These are phyloP conservation scores for Fusarium sublunatum DNA, from an alignment of 2,329 filamentous ascomycete genomes.

Conservation along the genomic window DNA sequence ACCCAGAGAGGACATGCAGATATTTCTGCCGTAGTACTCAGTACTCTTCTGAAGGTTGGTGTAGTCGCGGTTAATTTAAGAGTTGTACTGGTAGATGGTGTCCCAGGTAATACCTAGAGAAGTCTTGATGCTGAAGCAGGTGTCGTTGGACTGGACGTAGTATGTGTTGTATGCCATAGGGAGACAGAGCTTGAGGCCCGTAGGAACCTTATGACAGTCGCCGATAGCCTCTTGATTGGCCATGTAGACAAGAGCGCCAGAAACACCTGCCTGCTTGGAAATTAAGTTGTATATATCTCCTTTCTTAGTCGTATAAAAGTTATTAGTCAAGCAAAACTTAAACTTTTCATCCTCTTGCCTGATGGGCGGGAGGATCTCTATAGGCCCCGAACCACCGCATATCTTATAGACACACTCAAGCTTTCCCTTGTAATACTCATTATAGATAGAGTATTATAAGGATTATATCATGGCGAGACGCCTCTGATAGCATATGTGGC, in stretches of 20 bases:
- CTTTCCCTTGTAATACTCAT: conserved; percentile 18
- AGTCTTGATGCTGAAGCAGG: conserved; percentile 3
- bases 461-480: conserved; percentile 43
- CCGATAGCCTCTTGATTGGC: conserved; percentile 23
- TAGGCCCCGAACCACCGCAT: conserved; percentile 10
- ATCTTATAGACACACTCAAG: conserved; percentile 24
- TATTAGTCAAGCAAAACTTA: conserved; percentile 9
- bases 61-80: conserved; percentile 17
- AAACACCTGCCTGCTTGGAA: conserved; percentile 23
- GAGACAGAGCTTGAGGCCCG: conserved; percentile 25
- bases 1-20: conserved; percentile 27
- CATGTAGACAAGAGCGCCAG: conserved; percentile 27
- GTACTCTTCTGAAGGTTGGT: conserved; percentile 19
- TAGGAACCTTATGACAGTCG: conserved; percentile 23
- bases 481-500: conserved; percentile 36
- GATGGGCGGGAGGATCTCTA: conserved; percentile 1
- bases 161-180: conserved; percentile 1
- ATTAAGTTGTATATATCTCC: conserved; percentile 40
- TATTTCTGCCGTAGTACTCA: conserved; percentile 24
- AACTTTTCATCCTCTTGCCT: not conserved
- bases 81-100: conserved; percentile 17
- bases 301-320: conserved; percentile 9
- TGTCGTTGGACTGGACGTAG: not conserved
- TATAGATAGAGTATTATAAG: conserved; percentile 38
- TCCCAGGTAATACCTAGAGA: conserved; percentile 4